Conservation (phyloP, 768 basidiomycete species). For the Calocybe cyanea region DNA sequence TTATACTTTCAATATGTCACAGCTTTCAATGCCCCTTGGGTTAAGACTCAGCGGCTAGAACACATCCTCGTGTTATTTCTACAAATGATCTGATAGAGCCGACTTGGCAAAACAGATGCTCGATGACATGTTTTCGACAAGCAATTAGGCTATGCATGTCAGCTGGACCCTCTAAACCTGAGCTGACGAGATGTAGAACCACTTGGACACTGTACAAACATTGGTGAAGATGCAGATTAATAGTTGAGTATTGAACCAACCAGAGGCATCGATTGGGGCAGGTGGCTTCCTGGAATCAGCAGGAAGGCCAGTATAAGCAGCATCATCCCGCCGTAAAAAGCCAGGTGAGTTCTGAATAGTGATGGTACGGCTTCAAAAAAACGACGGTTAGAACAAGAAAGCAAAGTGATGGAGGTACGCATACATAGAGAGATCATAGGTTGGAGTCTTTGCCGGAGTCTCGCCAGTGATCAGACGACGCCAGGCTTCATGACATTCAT, state of each 20-base stretch:
- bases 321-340: slow-evolving; percentile 58
- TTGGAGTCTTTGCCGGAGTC: slow-evolving; percentile 62
- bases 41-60: too few species aligned
- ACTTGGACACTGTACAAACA: slow-evolving; percentile 65
- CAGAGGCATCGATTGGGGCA: slow-evolving; percentile 86
- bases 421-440: slow-evolving; percentile 83
- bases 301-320: slow-evolving; percentile 62
- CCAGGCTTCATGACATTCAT: slow-evolving; percentile 99
- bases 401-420: slow-evolving; percentile 24
- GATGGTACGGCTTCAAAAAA: slow-evolving; percentile 72
- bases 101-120: too few species aligned
- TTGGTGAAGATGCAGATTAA: slow-evolving; percentile 5
- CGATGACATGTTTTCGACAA: too few species aligned
- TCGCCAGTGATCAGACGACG: slow-evolving; percentile 87
- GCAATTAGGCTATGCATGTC: too few species aligned
- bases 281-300: slow-evolving; percentile 79
- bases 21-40: too few species aligned
- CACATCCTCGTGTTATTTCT: too few species aligned
- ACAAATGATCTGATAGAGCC: too few species aligned
- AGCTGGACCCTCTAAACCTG: slow-evolving; percentile 54
- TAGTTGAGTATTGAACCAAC: slow-evolving; percentile 45
- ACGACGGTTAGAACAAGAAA: slow-evolving; percentile 6
- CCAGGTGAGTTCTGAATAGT: slow-evolving; percentile 74
- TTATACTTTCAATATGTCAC: too few species aligned
- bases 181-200: slow-evolving; percentile 93